Evolutionary conservation across 345 rosid species (phyloP).

Genomic region (Gossypium stocksii): DNA sequence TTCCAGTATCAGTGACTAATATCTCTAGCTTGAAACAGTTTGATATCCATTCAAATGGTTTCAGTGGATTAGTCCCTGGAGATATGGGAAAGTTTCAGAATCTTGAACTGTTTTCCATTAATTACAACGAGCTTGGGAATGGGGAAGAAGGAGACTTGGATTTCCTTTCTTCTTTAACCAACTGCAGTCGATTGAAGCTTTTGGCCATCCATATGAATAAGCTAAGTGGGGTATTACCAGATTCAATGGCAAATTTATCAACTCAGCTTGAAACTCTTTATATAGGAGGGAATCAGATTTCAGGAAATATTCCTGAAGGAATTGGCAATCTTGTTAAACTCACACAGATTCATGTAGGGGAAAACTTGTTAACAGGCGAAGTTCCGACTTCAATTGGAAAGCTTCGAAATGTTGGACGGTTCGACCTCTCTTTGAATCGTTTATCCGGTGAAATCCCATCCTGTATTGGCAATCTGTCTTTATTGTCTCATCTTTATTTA

Average conservation of each 20-base stretch:
- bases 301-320: slow-evolving; percentile 17
- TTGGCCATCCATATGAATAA: neutral
- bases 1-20: slow-evolving; percentile 29
- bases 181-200: neutral
- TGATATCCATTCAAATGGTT: neutral
- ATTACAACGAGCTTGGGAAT: neutral
- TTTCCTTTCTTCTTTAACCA: slow-evolving; percentile 12
- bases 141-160: slow-evolving; percentile 9
- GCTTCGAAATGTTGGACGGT: slow-evolving; percentile 1
- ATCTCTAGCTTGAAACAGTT: slow-evolving; percentile 19
- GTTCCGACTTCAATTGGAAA: neutral
- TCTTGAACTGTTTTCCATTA: neutral
- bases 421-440: neutral
- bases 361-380: neutral
- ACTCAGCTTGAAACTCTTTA: neutral
- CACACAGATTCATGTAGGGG: neutral
- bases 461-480: neutral
- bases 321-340: slow-evolving; percentile 9
- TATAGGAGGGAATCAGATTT: neutral
- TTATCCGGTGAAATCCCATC: slow-evolving; percentile 24
- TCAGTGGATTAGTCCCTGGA: slow-evolving; percentile 17
- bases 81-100: slow-evolving; percentile 18
- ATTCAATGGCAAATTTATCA: slow-evolving; percentile 5
- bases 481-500: neutral
- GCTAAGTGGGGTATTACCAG: slow-evolving; percentile 10